A percentile compares a stretch with the other conserved stretches of the same genome.
These are phyloP conservation scores for Rhizophora mangle DNA, from an alignment of 345 rosid species.

Conservation along the genomic window DNA sequence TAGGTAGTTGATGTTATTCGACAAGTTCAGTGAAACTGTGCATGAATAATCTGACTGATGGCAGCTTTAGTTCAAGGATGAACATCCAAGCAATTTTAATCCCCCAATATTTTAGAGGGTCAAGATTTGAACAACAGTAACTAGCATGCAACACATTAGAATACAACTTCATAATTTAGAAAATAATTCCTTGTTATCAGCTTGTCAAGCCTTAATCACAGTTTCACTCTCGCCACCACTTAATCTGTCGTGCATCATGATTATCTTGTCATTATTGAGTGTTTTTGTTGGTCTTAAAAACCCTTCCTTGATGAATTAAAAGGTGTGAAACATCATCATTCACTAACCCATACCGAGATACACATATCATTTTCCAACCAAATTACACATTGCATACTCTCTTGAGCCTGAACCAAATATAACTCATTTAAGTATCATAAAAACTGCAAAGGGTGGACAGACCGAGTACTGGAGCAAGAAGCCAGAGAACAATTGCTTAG, in stretches of 20 bases:
- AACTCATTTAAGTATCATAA: background rate
- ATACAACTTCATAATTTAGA: background rate
- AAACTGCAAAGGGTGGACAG: constrained; percentile 11
- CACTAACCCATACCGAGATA: too few relatives aligned
- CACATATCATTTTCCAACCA: too few relatives aligned
- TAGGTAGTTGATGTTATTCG: background rate
- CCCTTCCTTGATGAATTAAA: too few relatives aligned
- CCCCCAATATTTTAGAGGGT: background rate
- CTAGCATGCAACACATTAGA: background rate
- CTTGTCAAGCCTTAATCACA: background rate
- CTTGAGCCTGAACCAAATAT: background rate
- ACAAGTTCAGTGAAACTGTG: background rate
- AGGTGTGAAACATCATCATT: too few relatives aligned
- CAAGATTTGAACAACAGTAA: background rate
- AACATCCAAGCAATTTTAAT: background rate
- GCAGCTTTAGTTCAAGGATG: background rate
- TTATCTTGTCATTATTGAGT: too few relatives aligned
- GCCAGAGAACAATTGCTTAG: constrained; percentile 70
- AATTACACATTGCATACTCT: too few relatives aligned
- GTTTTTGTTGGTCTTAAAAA: too few relatives aligned
- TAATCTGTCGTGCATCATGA: too few relatives aligned
- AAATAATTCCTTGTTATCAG: background rate
- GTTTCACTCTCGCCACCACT: background rate
- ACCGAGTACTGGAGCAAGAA: constrained; percentile 87
- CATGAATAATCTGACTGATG: background rate